A percentile compares a stretch with the other conserved stretches of the same genome.
Conservation (phyloP, 257 asterid genomes). For the Phtheirospermum japonicum region DNA sequence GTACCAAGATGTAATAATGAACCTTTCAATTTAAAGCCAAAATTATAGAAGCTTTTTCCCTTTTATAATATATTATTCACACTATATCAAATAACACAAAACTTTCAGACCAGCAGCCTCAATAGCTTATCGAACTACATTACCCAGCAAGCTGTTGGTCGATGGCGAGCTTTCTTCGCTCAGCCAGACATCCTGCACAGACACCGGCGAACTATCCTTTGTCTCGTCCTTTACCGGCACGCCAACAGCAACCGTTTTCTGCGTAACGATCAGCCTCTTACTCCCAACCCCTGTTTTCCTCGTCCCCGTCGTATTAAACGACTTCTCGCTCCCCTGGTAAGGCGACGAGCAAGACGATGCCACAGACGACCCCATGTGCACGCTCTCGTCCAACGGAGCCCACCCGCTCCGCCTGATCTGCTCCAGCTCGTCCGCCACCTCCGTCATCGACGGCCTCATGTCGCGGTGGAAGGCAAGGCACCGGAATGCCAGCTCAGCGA, state of each 20-base stretch:
- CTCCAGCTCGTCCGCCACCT: conserved; percentile 93
- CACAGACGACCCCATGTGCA: conserved; percentile 51
- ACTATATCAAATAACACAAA: too few species aligned
- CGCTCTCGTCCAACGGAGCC: conserved; percentile 68
- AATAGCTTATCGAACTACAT: conserved; percentile 30
- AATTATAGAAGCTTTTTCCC: too few species aligned
- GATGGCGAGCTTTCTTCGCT: conserved; percentile 83
- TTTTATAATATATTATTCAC: too few species aligned
- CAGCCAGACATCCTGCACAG: conserved; percentile 78
- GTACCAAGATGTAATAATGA: too few species aligned
- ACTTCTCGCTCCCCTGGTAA: conserved; percentile 58
- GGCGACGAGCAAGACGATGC: conserved; percentile 73
- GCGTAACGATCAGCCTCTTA: conserved; percentile 45
- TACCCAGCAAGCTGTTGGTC: conserved; percentile 62
- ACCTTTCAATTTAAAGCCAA: too few species aligned
- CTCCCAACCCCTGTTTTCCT: conserved; percentile 48
- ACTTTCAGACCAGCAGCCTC: too few species aligned
- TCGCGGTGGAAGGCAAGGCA: conserved; percentile 89
- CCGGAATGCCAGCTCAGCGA: conserved; percentile 86
- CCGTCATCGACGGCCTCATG: conserved; percentile 94
- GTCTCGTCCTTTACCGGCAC: conserved; percentile 39
- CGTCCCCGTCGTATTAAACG: conserved; percentile 35
- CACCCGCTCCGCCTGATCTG: conserved; percentile 71
- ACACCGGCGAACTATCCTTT: conserved; percentile 61
- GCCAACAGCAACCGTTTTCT: conserved; percentile 17